Percentiles rank a stretch among this genome's conserved stretches.
These are phyloP conservation scores for Sporothrix brasiliensis DNA, from an alignment of 2,329 filamentous ascomycete genomes.

Conservation along the genomic window DNA sequence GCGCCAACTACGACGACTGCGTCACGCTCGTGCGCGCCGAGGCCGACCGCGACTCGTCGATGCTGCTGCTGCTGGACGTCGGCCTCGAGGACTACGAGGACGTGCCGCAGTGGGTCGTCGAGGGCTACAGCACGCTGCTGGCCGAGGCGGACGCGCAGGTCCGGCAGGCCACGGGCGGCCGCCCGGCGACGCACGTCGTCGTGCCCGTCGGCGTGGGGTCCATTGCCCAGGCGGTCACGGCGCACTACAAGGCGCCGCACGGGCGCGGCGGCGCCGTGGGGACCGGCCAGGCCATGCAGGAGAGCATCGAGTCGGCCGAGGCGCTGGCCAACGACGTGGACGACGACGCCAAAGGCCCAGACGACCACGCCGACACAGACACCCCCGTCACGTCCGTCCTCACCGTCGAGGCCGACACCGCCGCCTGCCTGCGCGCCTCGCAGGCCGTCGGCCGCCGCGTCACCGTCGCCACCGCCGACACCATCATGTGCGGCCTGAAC, in stretches of 20 bases:
- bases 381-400: conserved; percentile 50
- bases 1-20: conserved; percentile 66
- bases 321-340: neutral
- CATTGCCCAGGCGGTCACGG: conserved; percentile 68
- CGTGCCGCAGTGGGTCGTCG: conserved; percentile 72
- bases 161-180: conserved; percentile 17
- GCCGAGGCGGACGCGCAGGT: conserved; percentile 65
- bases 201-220: conserved; percentile 73
- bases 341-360: neutral
- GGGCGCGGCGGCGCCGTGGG: neutral
- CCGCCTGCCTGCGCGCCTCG: conserved; percentile 60
- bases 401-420: conserved; percentile 70
- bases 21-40: conserved; percentile 60
- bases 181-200: conserved; percentile 50
- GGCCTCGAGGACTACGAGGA: conserved; percentile 67
- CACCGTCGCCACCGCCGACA: conserved; percentile 58
- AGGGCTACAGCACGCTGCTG: conserved; percentile 76
- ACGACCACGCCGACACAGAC: conserved; percentile 36
- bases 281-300: neutral
- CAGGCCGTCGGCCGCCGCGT: conserved; percentile 53
- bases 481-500: conserved; percentile 75
- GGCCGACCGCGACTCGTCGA: conserved; percentile 44
- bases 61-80: conserved; percentile 68
- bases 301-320: conserved; percentile 9
- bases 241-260: conserved; percentile 53